Evolutionary conservation across 176 grass and related monocot genomes (phyloP), one percentile per base, ranked within the genome.

Genomic region (Bonia amplexicaulis): DNA sequence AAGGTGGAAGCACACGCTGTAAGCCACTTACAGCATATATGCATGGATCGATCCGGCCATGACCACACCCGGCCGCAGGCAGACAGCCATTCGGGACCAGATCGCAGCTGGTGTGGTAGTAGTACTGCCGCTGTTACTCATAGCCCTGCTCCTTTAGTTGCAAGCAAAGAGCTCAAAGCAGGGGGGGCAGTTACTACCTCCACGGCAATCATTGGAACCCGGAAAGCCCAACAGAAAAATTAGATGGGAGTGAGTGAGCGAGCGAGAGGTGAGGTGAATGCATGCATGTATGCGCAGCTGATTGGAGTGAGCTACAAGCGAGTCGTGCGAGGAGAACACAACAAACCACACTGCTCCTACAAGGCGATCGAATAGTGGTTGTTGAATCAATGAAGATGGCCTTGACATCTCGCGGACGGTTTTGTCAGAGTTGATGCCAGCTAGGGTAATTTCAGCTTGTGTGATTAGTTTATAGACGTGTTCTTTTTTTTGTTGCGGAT

Each of bases 281-380:
- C 73, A 27, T 39, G 35, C 35, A 35, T 5, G 35, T 7, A 48
- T 61, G 60, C 69, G 51, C 87, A 12, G 12, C 45, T 71, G 69
- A 47, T 47, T 82, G 49, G 86, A 85, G 90, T 91, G 86, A 85
- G 29, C 70, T 81, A 22, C 71, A 91, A 91, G 90, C 90, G 78
- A 91, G 84, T 41, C 68, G 2, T 31, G 59, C 41, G 12, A 48
- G 33, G 35, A 29, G n/a, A 5, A 12, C 51, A 53, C 51, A 12
- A 13, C 46, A 19, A 7, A 19, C 51, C 7, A 20, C 15, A 52
- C 52, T 54, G 52, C 17, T 54, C 52, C 52, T 54, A 19, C 26
- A 16, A 19, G 39, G 33, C 27, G 75, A 60, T 22, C 20, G 49
- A 6, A 6, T 12, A 60, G n/a, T 12, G 46, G 46, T 48, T 48